These are phyloP conservation scores for Syncephalastrum monosporum DNA, from an alignment of 371 early-diverging fungal genomes.

Conservation along the genomic window DNA sequence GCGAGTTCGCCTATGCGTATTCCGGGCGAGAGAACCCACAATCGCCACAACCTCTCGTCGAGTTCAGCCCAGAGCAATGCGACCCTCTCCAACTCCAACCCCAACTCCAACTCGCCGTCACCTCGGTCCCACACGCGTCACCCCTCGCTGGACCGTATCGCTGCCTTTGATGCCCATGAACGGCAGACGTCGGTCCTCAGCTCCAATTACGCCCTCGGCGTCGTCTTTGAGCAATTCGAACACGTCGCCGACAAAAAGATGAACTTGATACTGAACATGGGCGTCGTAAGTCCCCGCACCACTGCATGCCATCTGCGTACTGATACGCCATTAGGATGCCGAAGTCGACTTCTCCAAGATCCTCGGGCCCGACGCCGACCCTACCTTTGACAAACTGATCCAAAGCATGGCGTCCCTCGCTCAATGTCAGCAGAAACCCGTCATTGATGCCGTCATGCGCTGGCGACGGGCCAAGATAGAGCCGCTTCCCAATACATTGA, in stretches of 20 bases:
- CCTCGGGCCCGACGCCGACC: conserved; percentile 73
- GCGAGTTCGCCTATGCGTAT: too few relatives aligned
- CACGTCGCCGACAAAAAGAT: conserved; percentile 44
- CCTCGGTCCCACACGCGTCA: too few relatives aligned
- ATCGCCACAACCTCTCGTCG: too few relatives aligned
- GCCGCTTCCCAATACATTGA: conserved; percentile 31
- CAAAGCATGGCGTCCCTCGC: conserved; percentile 81
- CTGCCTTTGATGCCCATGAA: too few relatives aligned
- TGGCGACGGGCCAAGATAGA: conserved; percentile 87
- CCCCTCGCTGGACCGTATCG: too few relatives aligned
- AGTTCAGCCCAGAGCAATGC: too few relatives aligned
- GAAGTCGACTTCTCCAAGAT: conserved; percentile 67
- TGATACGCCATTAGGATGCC: conserved; percentile 40
- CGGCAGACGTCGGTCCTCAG: conserved; percentile 20
- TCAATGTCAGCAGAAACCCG: conserved; percentile 79
- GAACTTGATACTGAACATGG: conserved; percentile 35
- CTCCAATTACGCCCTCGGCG: conserved; percentile 48
- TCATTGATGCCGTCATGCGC: conserved; percentile 88
- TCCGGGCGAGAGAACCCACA: too few relatives aligned
- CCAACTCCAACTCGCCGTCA: too few relatives aligned
- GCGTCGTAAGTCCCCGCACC: conserved; percentile 28
- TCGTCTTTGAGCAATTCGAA: conserved; percentile 46
- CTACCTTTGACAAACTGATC: conserved; percentile 78
- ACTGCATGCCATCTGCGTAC: not conserved
- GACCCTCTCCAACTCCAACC: too few relatives aligned